Base-by-base conservation (phyloP, 2,329 filamentous ascomycete genomes). In the Colletotrichum sp. region DNA sequence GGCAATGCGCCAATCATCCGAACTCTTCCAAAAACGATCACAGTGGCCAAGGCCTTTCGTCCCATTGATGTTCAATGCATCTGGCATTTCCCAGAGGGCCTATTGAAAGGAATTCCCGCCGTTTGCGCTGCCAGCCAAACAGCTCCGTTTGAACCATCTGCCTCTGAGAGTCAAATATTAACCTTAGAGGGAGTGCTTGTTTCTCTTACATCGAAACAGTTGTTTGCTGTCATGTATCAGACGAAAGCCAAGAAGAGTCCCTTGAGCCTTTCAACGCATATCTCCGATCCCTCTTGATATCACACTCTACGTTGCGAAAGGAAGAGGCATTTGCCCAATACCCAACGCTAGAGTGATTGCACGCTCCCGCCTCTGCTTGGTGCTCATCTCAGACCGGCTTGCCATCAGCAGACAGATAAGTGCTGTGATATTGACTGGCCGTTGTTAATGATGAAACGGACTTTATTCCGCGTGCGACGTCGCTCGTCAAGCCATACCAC, bases 1-100 rank as follows among this genome's bases (percentile, higher is more conserved):
- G 70, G 28, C 59, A 71, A 63, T 65, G 74, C 70, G 44, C 74
- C 74, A 76, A 69, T 66, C 70, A 74, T 65, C 74, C 71, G 65
- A 76, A 65, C 70, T 52, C 6, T 18, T 63, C 55, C 34, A 26
- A 28, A 34, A 39, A 34, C 39, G 32, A 55, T 30, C 30, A 39
- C 44, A 60, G 16, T 26, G n/a, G 49, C 74, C 44, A 76, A 65
- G 70, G 34, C 44, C 44, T 65, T 26, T 57, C 34, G 70, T 69
- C 44, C 70, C 24, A 59, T 28, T 39, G 63, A 52, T 34, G 63
- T 32, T 60, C 63, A 68, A 63, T 59, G 69, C 63, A 57, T 59
- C 34, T 52, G 15, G 34, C 68, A 30, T 60, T 57, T 26, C 32
- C 49, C 21, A 39, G n/a, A 10, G 18, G 26, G 24, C 55, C 32